Percentiles rank a stretch among this genome's conserved stretches.
These are phyloP conservation scores for Anastatica hierochuntica DNA, from an alignment of 345 rosid genomes.

Conservation along the genomic window DNA sequence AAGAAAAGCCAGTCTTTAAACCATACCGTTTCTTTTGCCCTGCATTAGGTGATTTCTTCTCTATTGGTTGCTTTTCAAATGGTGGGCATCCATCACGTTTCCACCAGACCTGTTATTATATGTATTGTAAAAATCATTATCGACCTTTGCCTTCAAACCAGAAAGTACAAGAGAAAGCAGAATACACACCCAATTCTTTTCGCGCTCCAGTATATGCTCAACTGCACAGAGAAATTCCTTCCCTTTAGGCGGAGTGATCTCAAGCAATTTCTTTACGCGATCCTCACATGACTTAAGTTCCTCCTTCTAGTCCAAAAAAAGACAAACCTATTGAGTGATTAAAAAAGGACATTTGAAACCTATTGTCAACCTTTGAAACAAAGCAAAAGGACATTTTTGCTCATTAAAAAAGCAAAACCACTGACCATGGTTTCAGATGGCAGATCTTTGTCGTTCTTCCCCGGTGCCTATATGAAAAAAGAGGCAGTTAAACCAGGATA, in stretches of 20 bases:
- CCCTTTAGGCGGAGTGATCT: constrained; percentile 91
- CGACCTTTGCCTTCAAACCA: neutral
- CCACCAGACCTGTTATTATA: constrained; percentile 78
- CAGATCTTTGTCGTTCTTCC: constrained; percentile 88
- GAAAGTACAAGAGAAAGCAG: constrained; percentile 8
- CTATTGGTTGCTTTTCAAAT: constrained; percentile 82
- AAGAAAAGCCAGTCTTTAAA: too few species aligned
- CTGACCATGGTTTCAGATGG: constrained; percentile 94
- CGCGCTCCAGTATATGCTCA: constrained; percentile 86
- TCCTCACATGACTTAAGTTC: constrained; percentile 84
- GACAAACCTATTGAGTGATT: neutral
- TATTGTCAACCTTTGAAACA: constrained; percentile 9
- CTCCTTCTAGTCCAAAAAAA: constrained; percentile 53
- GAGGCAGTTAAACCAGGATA: constrained; percentile 6
- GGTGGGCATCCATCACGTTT: constrained; percentile 97
- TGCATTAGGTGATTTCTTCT: constrained; percentile 48
- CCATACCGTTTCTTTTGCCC: constrained; percentile 70
- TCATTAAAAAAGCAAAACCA: constrained; percentile 18
- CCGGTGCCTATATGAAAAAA: constrained; percentile 56
- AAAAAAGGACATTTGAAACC: too few species aligned
- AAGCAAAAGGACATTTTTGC: constrained; percentile 5
- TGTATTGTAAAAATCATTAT: constrained; percentile 4
- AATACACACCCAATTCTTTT: constrained; percentile 83
- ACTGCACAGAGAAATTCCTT: constrained; percentile 67
- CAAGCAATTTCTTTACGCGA: constrained; percentile 77